Conservation (phyloP, 2,329 filamentous ascomycete species). For the Claviceps lovelessii region DNA sequence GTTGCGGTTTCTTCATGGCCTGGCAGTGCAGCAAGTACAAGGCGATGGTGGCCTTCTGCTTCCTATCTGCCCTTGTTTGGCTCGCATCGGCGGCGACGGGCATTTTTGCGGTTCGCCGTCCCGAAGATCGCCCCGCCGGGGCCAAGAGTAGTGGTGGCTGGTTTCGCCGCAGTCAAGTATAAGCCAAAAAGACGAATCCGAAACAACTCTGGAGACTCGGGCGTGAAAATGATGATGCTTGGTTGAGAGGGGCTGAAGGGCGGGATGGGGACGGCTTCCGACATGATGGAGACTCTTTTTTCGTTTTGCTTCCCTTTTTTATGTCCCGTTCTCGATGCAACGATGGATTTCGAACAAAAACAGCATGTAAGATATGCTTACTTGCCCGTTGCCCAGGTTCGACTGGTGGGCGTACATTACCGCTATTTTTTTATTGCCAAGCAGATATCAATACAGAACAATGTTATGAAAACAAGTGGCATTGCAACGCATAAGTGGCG, state of each 20-base stretch:
- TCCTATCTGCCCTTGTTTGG: slow-evolving; percentile 59
- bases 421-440: not conserved
- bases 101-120: slow-evolving; percentile 36
- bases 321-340: not conserved
- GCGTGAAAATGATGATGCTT: too few relatives aligned
- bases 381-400: not conserved
- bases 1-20: slow-evolving; percentile 43
- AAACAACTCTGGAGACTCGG: not conserved
- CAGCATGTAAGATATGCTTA: not conserved
- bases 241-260: not conserved
- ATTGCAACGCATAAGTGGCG: not conserved
- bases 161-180: slow-evolving; percentile 30
- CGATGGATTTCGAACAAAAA: not conserved
- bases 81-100: slow-evolving; percentile 47
- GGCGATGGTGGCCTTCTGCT: slow-evolving; percentile 56
- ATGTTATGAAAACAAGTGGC: not conserved
- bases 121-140: slow-evolving; percentile 17
- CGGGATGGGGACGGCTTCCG: not conserved
- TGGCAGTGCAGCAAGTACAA: slow-evolving; percentile 60
- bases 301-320: not conserved
- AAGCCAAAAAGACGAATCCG: slow-evolving; percentile 6
- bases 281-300: not conserved
- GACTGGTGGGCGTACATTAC: not conserved
- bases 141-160: slow-evolving; percentile 25
- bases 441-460: not conserved